Base-by-base conservation (phyloP, 108 stramenopile species). In the Epithemia pelagica region DNA sequence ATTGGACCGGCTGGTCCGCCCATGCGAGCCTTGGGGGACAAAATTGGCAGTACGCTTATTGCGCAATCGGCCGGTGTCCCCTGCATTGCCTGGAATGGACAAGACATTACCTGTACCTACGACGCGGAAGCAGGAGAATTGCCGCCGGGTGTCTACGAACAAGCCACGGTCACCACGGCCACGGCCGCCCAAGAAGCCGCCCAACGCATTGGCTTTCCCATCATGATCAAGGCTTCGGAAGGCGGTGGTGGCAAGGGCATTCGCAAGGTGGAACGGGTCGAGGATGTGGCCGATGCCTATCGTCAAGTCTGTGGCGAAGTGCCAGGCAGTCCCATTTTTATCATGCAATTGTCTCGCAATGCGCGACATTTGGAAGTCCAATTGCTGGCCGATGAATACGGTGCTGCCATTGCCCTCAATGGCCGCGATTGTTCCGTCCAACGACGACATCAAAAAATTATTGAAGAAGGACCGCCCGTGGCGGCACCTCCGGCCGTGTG, bases 191-290 rank as follows among this genome's bases (percentile, higher is more conserved):
- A 72, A 37, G 79, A 77, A 52, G 93, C 82, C 18, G 89, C 91
- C 28, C 76, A 65, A 28, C 73, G 80, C 70, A 94, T 99, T 72
- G 99, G 99, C 25, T 96, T 95, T 62, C 99, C 99, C 25, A 80
- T 99, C 71, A 99, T 99, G 99, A 96, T 99, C 79, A 99, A 99
- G 87, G 99, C 99, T 19, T 87, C 84, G 26, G 99, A 99, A 76
- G 99, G 99, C 61, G 99, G 99, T 7, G 99, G 99, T 54, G 99
- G 99, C 66, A 99, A 99, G 74, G 99, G 99, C 31, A 98, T 98
- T 79, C 93, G 97, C 29, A 81, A 82, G 73, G 92, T 91, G 25
- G 65, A 74, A 61, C 65, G 62, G 18, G 46, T 58, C 21, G 90
- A 85, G 56, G 85, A 92, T 70, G 91, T 98, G n/a, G 74, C 78